phyloP scores from a whole-genome alignment of 768 basidiomycete genomes.

The Panellus pusillus region DNA sequence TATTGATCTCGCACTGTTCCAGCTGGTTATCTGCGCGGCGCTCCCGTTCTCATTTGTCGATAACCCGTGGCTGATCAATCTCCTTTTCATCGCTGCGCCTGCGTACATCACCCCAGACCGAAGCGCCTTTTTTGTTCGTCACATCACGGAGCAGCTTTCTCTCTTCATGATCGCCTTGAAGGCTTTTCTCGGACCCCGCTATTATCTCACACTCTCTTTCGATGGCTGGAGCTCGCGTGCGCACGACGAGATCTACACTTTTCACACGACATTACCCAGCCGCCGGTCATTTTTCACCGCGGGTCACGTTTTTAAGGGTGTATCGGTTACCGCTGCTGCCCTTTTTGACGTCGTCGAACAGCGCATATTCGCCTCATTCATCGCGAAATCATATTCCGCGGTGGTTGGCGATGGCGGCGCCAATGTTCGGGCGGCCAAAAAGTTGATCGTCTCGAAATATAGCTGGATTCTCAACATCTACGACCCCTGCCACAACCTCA shows the following conservation, averaged over 20 bases:
- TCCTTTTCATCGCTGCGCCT: not conserved
- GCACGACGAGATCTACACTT: conserved; percentile 29
- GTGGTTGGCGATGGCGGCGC: conserved; percentile 28
- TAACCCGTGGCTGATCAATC: conserved; percentile 9
- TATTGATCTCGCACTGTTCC: conserved; percentile 5
- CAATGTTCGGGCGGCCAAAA: conserved; percentile 25
- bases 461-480: conserved; percentile 31
- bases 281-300: conserved; percentile 26
- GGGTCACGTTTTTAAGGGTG: conserved; percentile 28
- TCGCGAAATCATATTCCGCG: conserved; percentile 19
- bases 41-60: conserved; percentile 13
- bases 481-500: conserved; percentile 32
- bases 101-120: not conserved
- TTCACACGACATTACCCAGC: conserved; percentile 26
- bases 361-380: conserved; percentile 3
- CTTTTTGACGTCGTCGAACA: conserved; percentile 11
- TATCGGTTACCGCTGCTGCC: conserved; percentile 25
- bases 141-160: not conserved
- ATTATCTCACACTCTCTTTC: conserved; percentile 6
- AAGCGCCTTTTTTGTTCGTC: not conserved
- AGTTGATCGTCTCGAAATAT: conserved; percentile 10
- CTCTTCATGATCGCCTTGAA: not conserved
- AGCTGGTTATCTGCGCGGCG: conserved; percentile 10
- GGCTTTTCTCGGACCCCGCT: not conserved
- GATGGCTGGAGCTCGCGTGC: conserved; percentile 12